phyloP scores from a whole-genome alignment of 768 basidiomycete genomes.

The Pisolithus microcarpus region DNA sequence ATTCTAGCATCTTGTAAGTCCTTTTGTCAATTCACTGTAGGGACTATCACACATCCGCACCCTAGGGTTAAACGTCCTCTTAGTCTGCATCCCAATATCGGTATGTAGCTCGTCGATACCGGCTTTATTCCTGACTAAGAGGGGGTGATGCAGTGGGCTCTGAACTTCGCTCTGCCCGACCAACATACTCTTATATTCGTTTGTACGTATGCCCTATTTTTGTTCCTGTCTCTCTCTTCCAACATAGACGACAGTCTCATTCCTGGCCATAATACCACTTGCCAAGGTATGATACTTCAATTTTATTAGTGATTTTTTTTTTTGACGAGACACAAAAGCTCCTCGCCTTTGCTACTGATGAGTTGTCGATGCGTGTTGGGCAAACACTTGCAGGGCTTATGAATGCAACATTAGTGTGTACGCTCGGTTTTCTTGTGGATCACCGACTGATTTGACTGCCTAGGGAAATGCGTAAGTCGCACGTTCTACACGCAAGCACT shows the following conservation, averaged over 20 bases:
- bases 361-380: slow-evolving; percentile 73
- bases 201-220: slow-evolving; percentile 40
- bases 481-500: too few relatives aligned
- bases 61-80: slow-evolving; percentile 62
- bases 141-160: slow-evolving; percentile 55
- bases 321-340: slow-evolving; percentile 38
- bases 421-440: not conserved
- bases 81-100: slow-evolving; percentile 66
- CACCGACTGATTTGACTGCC: not conserved
- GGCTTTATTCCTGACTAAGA: not conserved
- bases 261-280: slow-evolving; percentile 77
- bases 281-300: slow-evolving; percentile 48
- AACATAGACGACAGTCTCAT: slow-evolving; percentile 45
- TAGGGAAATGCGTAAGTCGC: slow-evolving; percentile 27
- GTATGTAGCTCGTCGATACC: slow-evolving; percentile 27
- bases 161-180: slow-evolving; percentile 50
- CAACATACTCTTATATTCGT: slow-evolving; percentile 63
- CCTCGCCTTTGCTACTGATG: slow-evolving; percentile 80
- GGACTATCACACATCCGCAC: slow-evolving; percentile 2
- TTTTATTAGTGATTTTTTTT: not conserved
- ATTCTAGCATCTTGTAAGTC: slow-evolving; percentile 53
- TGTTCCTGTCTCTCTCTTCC: not conserved
- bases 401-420: slow-evolving; percentile 72
- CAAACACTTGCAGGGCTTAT: slow-evolving; percentile 78
- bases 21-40: not conserved